Conservation (phyloP, 2,329 filamentous ascomycete genomes). For the Xylaria arbuscula region DNA sequence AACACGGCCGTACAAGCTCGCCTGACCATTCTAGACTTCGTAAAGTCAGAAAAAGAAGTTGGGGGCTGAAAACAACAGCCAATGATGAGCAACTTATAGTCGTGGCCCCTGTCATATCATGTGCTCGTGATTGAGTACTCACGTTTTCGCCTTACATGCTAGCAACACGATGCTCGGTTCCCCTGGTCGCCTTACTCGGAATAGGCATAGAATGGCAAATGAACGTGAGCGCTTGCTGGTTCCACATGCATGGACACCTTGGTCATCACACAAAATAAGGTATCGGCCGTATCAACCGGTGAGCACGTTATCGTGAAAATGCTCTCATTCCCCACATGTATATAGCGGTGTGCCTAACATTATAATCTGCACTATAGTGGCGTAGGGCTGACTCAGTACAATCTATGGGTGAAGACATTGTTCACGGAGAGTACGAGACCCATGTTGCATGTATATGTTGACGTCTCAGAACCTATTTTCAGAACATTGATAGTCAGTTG, state of each 20-base stretch:
- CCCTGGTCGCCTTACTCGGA: background rate
- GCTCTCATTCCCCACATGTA: background rate
- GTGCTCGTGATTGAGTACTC: no score
- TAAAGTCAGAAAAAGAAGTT: background rate
- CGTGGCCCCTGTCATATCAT: background rate
- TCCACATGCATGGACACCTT: background rate
- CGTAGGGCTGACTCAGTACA: background rate
- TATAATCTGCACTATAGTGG: background rate
- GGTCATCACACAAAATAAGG: background rate
- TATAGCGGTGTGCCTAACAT: background rate
- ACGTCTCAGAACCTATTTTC: background rate
- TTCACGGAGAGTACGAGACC: background rate
- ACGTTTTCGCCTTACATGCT: background rate
- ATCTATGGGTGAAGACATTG: background rate
- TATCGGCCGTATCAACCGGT: background rate
- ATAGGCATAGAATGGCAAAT: background rate
- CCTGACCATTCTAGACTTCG: background rate
- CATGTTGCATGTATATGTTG: background rate
- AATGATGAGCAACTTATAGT: background rate
- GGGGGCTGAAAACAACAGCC: background rate
- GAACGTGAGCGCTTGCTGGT: background rate
- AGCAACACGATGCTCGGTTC: background rate
- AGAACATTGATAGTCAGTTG: background rate
- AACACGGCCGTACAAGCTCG: background rate
- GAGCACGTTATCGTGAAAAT: background rate